Base-by-base conservation (phyloP, 2,329 filamentous ascomycete genomes). In the Alternaria brassicae region DNA sequence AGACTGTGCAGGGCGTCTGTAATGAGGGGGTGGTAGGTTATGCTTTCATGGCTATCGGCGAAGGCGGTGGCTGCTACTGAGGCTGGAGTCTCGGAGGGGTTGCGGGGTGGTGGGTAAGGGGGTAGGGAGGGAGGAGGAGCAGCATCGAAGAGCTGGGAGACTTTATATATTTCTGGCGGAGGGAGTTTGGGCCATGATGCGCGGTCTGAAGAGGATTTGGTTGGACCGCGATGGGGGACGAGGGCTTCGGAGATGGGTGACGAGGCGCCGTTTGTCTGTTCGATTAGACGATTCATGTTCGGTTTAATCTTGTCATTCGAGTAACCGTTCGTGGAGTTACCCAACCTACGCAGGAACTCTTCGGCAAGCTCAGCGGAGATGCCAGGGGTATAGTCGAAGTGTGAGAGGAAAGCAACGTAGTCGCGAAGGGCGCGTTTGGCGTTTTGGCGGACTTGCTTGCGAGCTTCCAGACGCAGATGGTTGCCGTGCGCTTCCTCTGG, bases 21-120 rank as follows among this genome's bases (percentile, higher is more conserved):
- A 10, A 96, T 82, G 8, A 95, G 83, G 0, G 92, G 92, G 70
- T 96, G 92, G 73, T 92, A 95, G 1, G 91, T 95, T 27, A 91
- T 83, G 39, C 85, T 84, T 78, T 92, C 90, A 41, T 86, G 82
- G 52, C 79, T 82, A 56, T 83, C 80, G 10, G 80, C 74, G 44
- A 76, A 72, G 54, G 73, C 72, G 27, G 69, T 66, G 47, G 78
- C 77, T 39, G 80, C 77, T 2, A 70, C 72, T 3, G 71, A 67
- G 28, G 70, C 65, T 9, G 69, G 62, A 0, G 66, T 65, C 15
- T 76, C 72, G 30, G 59, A 73, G 19, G 60, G 49, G 68, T 76
- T 13, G 56, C 69, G 6, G 78, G 81, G 54, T 7, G 62, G 52
- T 2, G 90, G 90, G 69, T 89, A 93, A 0, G 86, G 82, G 0